phyloP scores from a whole-genome alignment of 352 stramenopile species.

The Phytophthora megakarya region DNA sequence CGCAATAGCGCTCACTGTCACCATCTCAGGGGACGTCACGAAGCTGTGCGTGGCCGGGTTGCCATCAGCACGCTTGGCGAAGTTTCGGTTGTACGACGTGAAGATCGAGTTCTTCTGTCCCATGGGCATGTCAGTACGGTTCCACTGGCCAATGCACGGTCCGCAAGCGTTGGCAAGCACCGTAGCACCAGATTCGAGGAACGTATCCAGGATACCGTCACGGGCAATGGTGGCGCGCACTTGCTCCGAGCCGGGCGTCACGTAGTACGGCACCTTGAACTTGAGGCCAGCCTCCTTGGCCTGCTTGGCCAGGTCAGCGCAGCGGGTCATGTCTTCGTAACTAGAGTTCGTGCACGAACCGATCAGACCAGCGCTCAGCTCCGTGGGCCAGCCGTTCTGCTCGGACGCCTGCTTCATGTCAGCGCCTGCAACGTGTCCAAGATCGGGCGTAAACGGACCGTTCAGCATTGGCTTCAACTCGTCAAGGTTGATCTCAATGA shows the following conservation, averaged over 20 bases:
- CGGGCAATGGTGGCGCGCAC: slow-evolving; percentile 91
- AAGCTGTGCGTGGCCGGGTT: slow-evolving; percentile 94
- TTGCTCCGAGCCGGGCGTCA: slow-evolving; percentile 93
- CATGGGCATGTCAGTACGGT: slow-evolving; percentile 87
- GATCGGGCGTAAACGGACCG: slow-evolving; percentile 93
- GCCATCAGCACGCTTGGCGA: slow-evolving; percentile 94
- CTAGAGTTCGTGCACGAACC: slow-evolving; percentile 95
- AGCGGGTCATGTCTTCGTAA: slow-evolving; percentile 94
- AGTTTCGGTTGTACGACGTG: slow-evolving; percentile 96
- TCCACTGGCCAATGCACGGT: slow-evolving; percentile 95
- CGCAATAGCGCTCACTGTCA: slow-evolving; percentile 90
- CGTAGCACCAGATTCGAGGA: slow-evolving; percentile 87
- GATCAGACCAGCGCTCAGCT: slow-evolving; percentile 92
- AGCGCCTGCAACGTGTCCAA: slow-evolving; percentile 81
- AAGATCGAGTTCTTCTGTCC: slow-evolving; percentile 94
- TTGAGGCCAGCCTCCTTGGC: slow-evolving; percentile 83
- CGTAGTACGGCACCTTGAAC: slow-evolving; percentile 93
- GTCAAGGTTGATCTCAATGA: slow-evolving; percentile 94
- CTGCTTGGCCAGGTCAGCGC: slow-evolving; percentile 89
- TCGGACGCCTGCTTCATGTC: slow-evolving; percentile 71
- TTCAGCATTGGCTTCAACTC: slow-evolving; percentile 91
- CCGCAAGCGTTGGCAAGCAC: slow-evolving; percentile 93
- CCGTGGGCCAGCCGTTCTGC: slow-evolving; percentile 91
- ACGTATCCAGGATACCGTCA: slow-evolving; percentile 91
- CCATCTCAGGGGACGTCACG: slow-evolving; percentile 92